phyloP scores from a whole-genome alignment of 78 protist species.

The Pigoraptor vietnamica region DNA sequence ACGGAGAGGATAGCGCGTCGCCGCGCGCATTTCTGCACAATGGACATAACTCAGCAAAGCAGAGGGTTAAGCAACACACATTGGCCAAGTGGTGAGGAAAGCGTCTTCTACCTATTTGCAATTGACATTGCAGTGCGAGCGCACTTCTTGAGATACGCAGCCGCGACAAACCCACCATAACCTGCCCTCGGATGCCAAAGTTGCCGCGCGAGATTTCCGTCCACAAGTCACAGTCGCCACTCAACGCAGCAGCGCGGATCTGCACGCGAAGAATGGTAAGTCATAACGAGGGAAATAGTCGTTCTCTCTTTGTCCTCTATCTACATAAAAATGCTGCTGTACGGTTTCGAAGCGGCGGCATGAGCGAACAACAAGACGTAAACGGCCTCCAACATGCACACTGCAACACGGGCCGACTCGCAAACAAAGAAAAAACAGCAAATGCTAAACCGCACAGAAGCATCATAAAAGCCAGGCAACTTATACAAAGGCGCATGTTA shows the following conservation, averaged over 20 bases:
- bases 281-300: too few relatives aligned
- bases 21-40: conserved; percentile 23
- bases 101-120: too few relatives aligned
- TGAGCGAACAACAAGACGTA: too few relatives aligned
- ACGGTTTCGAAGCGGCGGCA: too few relatives aligned
- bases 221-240: conserved; percentile 70
- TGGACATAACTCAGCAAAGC: background rate
- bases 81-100: too few relatives aligned
- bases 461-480: too few relatives aligned
- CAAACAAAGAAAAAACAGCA: too few relatives aligned
- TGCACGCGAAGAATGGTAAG: background rate
- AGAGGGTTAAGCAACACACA: background rate
- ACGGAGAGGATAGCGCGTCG: conserved; percentile 22
- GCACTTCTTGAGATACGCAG: background rate
- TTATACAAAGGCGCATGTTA: background rate
- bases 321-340: too few relatives aligned
- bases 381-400: too few relatives aligned
- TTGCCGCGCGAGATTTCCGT: conserved; percentile 25
- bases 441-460: too few relatives aligned
- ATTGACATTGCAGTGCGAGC: background rate
- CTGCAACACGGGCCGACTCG: too few relatives aligned
- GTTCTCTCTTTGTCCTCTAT: too few relatives aligned
- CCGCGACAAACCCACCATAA: conserved; percentile 16
- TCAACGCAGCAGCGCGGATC: conserved; percentile 74
- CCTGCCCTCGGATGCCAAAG: conserved; percentile 11